A percentile compares a stretch with the other conserved stretches of the same genome.
phyloP scores from a whole-genome alignment of 768 basidiomycete genomes.

The Rhizopogon roseolus region DNA sequence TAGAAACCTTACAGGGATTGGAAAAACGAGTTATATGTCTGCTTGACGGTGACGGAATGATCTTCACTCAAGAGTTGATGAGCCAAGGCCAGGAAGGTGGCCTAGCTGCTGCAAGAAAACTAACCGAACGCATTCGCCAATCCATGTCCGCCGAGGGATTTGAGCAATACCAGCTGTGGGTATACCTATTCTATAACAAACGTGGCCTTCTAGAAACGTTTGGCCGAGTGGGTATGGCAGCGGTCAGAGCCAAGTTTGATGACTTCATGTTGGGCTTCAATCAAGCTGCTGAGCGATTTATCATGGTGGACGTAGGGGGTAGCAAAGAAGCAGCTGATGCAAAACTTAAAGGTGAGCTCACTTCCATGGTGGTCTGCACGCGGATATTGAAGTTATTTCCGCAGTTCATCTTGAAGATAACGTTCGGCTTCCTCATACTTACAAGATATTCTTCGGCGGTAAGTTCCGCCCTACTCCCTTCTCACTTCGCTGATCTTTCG shows the following conservation, averaged over 20 bases:
- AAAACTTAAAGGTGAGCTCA: constrained; percentile 61
- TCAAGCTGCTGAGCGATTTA: constrained; percentile 60
- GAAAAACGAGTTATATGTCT: constrained; percentile 39
- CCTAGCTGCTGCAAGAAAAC: constrained; percentile 44
- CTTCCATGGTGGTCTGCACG: background rate
- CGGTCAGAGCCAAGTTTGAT: constrained; percentile 42
- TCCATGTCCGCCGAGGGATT: constrained; percentile 15
- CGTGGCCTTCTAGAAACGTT: constrained; percentile 53
- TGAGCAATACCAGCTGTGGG: constrained; percentile 46
- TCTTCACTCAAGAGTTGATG: constrained; percentile 53
- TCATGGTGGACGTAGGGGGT: constrained; percentile 65
- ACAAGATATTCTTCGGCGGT: constrained; percentile 68
- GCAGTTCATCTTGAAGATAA: constrained; percentile 37
- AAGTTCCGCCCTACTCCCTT: constrained; percentile 7
- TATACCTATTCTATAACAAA: constrained; percentile 61
- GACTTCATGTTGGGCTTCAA: constrained; percentile 69
- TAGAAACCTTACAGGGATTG: constrained; percentile 13
- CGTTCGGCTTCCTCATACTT: constrained; percentile 53
- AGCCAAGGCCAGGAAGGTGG: constrained; percentile 54
- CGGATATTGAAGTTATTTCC: background rate
- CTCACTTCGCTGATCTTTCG: background rate
- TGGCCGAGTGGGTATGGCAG: constrained; percentile 26
- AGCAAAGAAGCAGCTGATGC: constrained; percentile 73
- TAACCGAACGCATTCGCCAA: constrained; percentile 30
- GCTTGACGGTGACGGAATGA: constrained; percentile 61